Evolutionary conservation across 1,284 basidiomycete genomes (phyloP).

Genomic region (Ustilago loliicola): DNA sequence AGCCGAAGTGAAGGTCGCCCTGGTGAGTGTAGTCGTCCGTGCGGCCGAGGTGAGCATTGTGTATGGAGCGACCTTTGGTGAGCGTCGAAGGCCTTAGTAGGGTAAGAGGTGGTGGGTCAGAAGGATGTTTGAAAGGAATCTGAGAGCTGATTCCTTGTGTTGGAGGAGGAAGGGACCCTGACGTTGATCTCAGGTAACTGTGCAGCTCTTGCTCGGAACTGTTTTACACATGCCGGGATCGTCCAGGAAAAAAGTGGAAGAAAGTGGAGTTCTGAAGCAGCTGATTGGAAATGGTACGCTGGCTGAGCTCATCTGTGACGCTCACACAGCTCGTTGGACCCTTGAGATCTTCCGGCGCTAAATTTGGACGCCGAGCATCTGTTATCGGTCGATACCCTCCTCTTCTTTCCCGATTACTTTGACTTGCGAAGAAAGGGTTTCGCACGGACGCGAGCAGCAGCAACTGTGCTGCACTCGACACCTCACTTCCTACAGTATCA

Average conservation of each 20-base stretch:
- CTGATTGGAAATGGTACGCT: conserved; percentile 1
- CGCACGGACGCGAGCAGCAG: conserved; percentile 36
- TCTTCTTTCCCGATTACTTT: not conserved
- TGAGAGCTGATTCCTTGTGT: not conserved
- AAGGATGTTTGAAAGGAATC: not conserved
- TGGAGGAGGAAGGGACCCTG: not conserved
- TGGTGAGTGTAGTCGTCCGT: conserved; percentile 18
- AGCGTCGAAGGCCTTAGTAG: no score
- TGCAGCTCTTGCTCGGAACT: not conserved
- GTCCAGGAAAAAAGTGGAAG: conserved; percentile 5
- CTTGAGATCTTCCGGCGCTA: conserved; percentile 5
- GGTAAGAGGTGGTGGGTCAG: no score
- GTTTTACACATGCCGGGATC: not conserved
- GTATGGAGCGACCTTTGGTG: conserved; percentile 14
- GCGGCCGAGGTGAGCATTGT: conserved; percentile 36
- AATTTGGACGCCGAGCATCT: conserved; percentile 18
- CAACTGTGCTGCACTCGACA: not conserved
- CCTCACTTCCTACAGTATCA: not conserved
- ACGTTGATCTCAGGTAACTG: not conserved
- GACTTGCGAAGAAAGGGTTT: conserved; percentile 27
- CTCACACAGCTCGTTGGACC: conserved; percentile 15
- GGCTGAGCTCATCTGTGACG: conserved; percentile 42
- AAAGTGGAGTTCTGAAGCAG: conserved; percentile 26
- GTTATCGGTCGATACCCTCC: not conserved
- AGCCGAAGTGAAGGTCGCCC: conserved; percentile 2